Evolutionary conservation across 495 filamentous ascomycete genomes (phyloP).

Genomic region (Viridothelium virens): DNA sequence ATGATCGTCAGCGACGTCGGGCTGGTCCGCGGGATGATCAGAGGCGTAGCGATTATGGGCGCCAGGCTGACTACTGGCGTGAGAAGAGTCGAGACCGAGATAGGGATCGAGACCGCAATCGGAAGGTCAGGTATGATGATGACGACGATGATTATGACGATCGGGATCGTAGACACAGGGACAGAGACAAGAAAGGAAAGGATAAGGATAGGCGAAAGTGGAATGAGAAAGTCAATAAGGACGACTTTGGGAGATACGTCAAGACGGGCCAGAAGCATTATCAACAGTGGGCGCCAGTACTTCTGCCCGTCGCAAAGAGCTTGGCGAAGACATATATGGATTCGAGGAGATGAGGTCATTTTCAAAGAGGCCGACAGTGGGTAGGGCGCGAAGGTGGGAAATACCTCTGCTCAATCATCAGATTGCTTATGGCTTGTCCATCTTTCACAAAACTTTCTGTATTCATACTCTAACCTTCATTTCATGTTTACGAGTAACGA

Average conservation of each 20-base stretch:
- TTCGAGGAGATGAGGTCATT: not conserved
- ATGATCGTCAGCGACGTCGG: not conserved
- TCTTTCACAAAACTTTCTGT: not conserved
- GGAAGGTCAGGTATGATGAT: slow-evolving; percentile 6
- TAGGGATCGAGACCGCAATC: not conserved
- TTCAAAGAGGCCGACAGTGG: not conserved
- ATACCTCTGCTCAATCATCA: not conserved
- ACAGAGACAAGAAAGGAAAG: not conserved
- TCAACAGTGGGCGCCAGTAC: slow-evolving; percentile 1
- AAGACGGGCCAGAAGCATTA: slow-evolving; percentile 9
- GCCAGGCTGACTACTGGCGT: not conserved
- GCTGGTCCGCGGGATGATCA: not conserved
- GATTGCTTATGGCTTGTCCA: not conserved
- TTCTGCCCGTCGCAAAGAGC: not conserved
- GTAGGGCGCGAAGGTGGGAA: not conserved
- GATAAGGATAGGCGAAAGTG: slow-evolving; percentile 4
- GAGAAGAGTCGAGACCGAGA: slow-evolving; percentile 8
- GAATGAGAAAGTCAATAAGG: slow-evolving; percentile 6
- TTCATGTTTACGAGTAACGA: slow-evolving; percentile 3
- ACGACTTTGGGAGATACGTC: slow-evolving; percentile 2
- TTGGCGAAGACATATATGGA: slow-evolving; percentile 9
- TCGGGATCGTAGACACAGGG: not conserved
- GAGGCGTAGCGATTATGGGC: not conserved
- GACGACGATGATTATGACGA: slow-evolving; percentile 12
- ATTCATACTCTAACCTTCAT: not conserved